Percentiles rank a stretch among this genome's conserved stretches.
phyloP scores from a whole-genome alignment of 2,329 filamentous ascomycete genomes.

The Graphilbum ipis-grandicollis region DNA sequence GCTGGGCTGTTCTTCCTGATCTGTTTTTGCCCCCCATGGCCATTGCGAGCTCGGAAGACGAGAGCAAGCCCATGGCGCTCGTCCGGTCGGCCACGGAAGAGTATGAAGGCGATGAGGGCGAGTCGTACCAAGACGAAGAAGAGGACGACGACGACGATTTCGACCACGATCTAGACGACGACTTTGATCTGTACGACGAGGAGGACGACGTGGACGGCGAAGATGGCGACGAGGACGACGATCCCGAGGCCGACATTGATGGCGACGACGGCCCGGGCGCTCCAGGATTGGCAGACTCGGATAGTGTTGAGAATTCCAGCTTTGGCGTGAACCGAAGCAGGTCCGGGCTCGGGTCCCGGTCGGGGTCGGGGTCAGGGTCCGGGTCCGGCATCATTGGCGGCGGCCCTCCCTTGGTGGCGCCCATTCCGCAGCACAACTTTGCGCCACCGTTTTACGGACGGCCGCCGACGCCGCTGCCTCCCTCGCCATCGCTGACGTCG shows the following conservation, averaged over 20 bases:
- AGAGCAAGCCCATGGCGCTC: conserved; percentile 8
- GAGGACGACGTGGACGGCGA: conserved; percentile 15
- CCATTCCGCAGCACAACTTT: conserved; percentile 29
- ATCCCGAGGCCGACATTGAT: background rate
- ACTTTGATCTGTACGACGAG: conserved; percentile 6
- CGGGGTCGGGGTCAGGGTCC: background rate
- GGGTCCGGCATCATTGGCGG: background rate
- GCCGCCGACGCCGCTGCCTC: conserved; percentile 85
- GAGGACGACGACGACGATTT: conserved; percentile 10
- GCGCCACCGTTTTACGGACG: conserved; percentile 90
- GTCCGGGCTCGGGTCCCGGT: background rate
- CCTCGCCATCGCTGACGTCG: conserved; percentile 81
- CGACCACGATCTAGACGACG: conserved; percentile 7
- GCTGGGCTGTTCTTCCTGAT: background rate
- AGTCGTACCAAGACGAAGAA: conserved; percentile 9
- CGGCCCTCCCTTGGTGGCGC: background rate
- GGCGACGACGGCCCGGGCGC: background rate
- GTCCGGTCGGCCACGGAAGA: conserved; percentile 6
- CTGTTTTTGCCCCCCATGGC: background rate
- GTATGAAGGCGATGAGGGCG: conserved; percentile 12
- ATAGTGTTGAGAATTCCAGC: background rate
- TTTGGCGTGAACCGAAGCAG: no score
- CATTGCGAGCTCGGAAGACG: conserved; percentile 8
- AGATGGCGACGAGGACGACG: conserved; percentile 10
- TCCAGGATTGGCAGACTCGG: no score